Base-by-base conservation (phyloP, 805 yeast species). In the Yarrowia yakushimensis region DNA sequence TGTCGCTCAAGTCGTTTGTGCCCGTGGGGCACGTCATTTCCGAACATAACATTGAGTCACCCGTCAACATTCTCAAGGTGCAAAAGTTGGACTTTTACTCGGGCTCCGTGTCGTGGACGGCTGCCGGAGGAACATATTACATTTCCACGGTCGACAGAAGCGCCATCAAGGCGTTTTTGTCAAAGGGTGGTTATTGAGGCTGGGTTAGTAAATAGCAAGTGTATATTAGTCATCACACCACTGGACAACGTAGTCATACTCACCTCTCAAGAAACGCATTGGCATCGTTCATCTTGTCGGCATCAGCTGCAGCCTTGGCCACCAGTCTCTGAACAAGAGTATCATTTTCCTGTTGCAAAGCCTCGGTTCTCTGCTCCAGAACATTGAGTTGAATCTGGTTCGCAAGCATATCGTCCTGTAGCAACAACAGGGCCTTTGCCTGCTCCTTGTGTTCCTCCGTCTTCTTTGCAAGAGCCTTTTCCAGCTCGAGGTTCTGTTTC, bases 61-160 rank as follows among this genome's bases (percentile, higher is more conserved):
- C 89, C 13, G 75, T 90, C 65, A 90, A 86, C 69, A 78, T 85
- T 68, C 77, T 90, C 63, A 76, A 76, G 42, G 90, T 89, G 4
- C 83, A 83, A 62, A 83, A 82, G 67, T 83, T 77, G 65, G 81
- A 81, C 69, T 86, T 90, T 66, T 85, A 82, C 17, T 81, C 82
- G 61, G 83, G 85, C 62, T 83, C 91, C 43, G 97, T 92, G 9
- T 87, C 96, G 50, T 91, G 97, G 97, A 90, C 97, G 0, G 78
- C 77, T 65, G 85, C 86, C 6, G 90, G 88, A 52, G 90, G 90
- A 62, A 84, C 83, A 10, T 91, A 88, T 73, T 92, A 82, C 72
- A 82, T 92, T 8, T 83, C 94, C 15, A 85, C 90, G 10, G 88
- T 89, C 4, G 77, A 79, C 62, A 66, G 77, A 33, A 55, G 61